phyloP scores from a whole-genome alignment of 805 yeast species.

The Yarrowia deformans region DNA sequence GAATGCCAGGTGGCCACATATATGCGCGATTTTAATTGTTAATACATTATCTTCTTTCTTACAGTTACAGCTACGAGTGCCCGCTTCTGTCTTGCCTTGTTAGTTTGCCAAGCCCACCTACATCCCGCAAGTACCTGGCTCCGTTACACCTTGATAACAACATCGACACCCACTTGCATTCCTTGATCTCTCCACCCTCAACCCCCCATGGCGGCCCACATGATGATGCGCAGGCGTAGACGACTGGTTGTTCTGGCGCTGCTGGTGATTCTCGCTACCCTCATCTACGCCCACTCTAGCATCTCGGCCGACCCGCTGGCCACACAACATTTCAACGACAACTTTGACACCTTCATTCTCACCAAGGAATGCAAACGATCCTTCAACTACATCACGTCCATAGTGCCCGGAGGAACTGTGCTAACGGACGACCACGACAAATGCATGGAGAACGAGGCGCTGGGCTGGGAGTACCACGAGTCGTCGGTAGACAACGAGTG shows the following conservation, averaged over 20 bases:
- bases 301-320: conserved; percentile 28
- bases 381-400: conserved; percentile 20
- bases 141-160: too few relatives aligned
- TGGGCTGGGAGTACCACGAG: conserved; percentile 10
- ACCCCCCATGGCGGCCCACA: background rate
- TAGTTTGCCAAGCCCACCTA: conserved; percentile 9
- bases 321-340: conserved; percentile 7
- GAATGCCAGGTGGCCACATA: too few relatives aligned
- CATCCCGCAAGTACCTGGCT: too few relatives aligned
- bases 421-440: conserved; percentile 6
- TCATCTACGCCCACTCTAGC: conserved; percentile 14
- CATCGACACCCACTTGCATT: background rate
- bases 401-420: conserved; percentile 3
- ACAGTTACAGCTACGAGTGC: too few relatives aligned
- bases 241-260: conserved; percentile 15
- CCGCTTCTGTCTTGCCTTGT: background rate
- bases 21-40: too few relatives aligned
- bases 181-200: background rate
- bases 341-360: conserved; percentile 27
- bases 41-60: too few relatives aligned
- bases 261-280: background rate
- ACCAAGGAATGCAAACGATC: conserved; percentile 31
- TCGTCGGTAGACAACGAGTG: conserved; percentile 4
- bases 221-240: conserved; percentile 22
- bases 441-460: conserved; percentile 3